Percentiles rank a stretch among this genome's conserved stretches.
Conservation (phyloP, 257 asterid species). For the Cordia subcordata region DNA sequence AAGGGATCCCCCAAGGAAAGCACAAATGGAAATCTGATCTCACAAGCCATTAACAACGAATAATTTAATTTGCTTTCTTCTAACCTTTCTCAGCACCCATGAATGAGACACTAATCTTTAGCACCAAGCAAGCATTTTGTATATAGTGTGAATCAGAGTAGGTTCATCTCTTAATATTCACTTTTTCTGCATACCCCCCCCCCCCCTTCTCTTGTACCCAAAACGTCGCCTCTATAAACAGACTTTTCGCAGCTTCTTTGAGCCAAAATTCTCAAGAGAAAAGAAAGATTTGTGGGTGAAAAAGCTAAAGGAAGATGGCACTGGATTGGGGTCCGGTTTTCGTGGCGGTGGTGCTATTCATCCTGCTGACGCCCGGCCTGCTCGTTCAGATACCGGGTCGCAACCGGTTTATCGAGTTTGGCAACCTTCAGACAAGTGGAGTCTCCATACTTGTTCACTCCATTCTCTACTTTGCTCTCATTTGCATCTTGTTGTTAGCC, state of each 20-base stretch:
- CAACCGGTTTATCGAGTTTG: conserved; percentile 65
- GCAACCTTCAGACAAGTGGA: conserved; percentile 80
- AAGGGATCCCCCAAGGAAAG: not conserved
- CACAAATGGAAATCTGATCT: conserved; percentile 12
- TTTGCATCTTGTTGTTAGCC: conserved; percentile 76
- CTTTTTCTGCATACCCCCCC: not conserved
- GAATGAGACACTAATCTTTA: too few relatives aligned
- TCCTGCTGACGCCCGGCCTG: conserved; percentile 77
- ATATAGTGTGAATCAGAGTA: conserved; percentile 12
- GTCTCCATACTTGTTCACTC: conserved; percentile 73
- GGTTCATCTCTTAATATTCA: conserved; percentile 12
- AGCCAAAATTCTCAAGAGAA: not conserved
- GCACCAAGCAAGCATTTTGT: conserved; percentile 6
- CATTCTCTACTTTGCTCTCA: conserved; percentile 65
- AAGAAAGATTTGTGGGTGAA: not conserved
- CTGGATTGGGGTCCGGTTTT: conserved; percentile 98
- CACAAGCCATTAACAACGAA: conserved; percentile 6
- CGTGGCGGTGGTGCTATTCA: conserved; percentile 79
- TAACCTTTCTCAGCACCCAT: too few relatives aligned
- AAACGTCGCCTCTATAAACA: conserved; percentile 1
- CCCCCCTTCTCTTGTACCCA: not conserved
- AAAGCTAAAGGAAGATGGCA: conserved; percentile 36
- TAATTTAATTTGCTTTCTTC: not conserved
- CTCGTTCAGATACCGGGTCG: conserved; percentile 81
- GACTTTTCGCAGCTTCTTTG: not conserved